Base-by-base conservation (phyloP, 2,329 filamentous ascomycete species). In the Alternaria longipes region DNA sequence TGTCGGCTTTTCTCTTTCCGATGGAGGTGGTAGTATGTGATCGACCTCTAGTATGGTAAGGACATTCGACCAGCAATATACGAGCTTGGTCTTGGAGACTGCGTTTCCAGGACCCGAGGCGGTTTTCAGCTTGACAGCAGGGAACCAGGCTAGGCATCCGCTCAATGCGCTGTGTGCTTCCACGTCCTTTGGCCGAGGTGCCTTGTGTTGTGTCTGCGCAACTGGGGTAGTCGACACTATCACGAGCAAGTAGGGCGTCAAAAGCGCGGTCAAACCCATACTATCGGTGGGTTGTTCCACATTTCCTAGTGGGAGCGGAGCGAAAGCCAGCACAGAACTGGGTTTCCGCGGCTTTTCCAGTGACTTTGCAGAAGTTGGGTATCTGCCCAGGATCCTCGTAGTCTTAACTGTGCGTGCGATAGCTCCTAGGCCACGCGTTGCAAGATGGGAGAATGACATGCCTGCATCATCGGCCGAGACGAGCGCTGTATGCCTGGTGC, bases 61-160 rank as follows among this genome's bases (percentile, higher is more conserved):
- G n/a, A 98, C 89, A 72, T 98, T 98, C 2, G 95, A 98, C 95
- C 95, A 99, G 79, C 94, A 97, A 81, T 99, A 99, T 0, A 92
- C 94, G 18, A 99, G 85, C 78, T 99, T 98, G 38, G 90, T 91
- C 73, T 89, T 90, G 18, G 92, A 94, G 9, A 90, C 84, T 8
- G 89, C 86, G 70, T 89, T 90, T 5, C 88, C 89, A 0, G 87
- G 88, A 47, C 86, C 84, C 2, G 87, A 82, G 8, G 88, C 86
- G 16, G 88, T 87, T 78, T 98, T 98, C 44, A 99, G 83, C 74
- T 92, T 95, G 46, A 99, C 95, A 2, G 94, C 93, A 2, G 95
- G 95, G 75, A 99, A 99, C 95, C 95, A 99, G 34, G 95, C 93
- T 51, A 99, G 81, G 70, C 94, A 97, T 3, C 94, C 96, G 51